Percentiles rank a stretch among this genome's conserved stretches.
Evolutionary conservation across 2,329 filamentous ascomycete genomes (phyloP).

Genomic region (Fusarium brevicatenulatum): DNA sequence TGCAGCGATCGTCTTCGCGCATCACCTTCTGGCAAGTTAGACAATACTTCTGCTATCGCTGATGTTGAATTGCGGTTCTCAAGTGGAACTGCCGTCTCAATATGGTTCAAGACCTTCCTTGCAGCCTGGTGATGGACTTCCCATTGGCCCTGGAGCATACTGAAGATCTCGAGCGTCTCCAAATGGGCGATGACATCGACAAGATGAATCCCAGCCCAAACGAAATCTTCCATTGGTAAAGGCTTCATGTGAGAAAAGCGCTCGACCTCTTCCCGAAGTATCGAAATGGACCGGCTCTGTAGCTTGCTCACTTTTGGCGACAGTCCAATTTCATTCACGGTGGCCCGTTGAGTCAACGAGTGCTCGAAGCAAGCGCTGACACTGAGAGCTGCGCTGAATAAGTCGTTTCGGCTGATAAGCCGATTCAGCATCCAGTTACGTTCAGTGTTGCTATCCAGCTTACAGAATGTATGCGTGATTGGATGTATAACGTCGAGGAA

Average conservation of each 20-base stretch:
- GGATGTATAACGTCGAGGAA: not conserved
- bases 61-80: not conserved
- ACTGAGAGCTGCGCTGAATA: not conserved
- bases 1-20: not conserved
- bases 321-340: not conserved
- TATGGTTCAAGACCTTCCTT: not conserved
- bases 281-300: not conserved
- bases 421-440: not conserved
- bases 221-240: not conserved
- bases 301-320: not conserved
- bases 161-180: not conserved
- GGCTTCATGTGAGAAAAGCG: not conserved
- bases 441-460: not conserved
- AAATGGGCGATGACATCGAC: not conserved
- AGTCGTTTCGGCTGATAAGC: not conserved
- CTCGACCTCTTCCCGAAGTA: not conserved
- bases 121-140: not conserved
- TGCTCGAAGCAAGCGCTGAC: not conserved
- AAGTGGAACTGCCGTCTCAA: not conserved
- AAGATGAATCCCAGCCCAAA: not conserved
- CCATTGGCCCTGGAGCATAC: conserved; percentile 2
- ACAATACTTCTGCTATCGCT: not conserved
- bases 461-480: not conserved
- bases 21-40: not conserved
- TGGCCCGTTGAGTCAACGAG: not conserved